Percentiles rank a stretch among this genome's conserved stretches.
phyloP scores from a whole-genome alignment of 2,329 filamentous ascomycete species.

The Lasiodiplodia theobromae region DNA sequence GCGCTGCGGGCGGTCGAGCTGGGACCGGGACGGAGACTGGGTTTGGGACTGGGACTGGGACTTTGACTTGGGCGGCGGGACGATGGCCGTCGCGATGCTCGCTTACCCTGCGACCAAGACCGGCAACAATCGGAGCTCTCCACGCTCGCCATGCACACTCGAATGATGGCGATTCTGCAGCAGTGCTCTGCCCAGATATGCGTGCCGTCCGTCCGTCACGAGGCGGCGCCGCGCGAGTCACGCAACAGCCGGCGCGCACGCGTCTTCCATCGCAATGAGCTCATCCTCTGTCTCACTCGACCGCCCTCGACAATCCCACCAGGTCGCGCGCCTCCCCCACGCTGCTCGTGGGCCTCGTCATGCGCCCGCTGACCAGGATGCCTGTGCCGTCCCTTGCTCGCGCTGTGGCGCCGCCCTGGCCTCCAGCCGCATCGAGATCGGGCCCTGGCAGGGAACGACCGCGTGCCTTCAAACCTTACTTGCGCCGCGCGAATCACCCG shows the following conservation, averaged over 20 bases:
- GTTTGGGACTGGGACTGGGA: background rate
- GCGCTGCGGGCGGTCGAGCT: slow-evolving; percentile 13
- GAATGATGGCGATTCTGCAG: background rate
- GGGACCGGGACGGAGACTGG: background rate
- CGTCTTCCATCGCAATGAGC: background rate
- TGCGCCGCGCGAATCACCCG: background rate
- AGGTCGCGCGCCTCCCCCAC: slow-evolving; percentile 16
- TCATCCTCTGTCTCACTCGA: slow-evolving; percentile 18
- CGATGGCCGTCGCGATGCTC: slow-evolving; percentile 22
- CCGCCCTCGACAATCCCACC: background rate
- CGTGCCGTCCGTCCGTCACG: slow-evolving; percentile 2
- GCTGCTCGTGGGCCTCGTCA: slow-evolving; percentile 10
- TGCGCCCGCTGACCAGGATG: slow-evolving; percentile 20
- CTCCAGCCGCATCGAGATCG: slow-evolving; percentile 5
- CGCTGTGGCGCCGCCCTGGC: background rate
- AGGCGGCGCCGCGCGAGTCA: slow-evolving; percentile 14
- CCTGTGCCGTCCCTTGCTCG: background rate
- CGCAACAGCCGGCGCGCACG: background rate
- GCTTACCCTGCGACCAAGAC: slow-evolving; percentile 21
- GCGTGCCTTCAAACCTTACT: slow-evolving; percentile 21
- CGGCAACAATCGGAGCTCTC: slow-evolving; percentile 11
- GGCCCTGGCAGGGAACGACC: background rate
- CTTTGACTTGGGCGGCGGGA: slow-evolving; percentile 10
- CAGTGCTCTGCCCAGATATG: slow-evolving; percentile 8
- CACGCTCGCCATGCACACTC: slow-evolving; percentile 3